Evolutionary conservation across 1,284 basidiomycete genomes (phyloP).

Genomic region (Meira nashicola): DNA sequence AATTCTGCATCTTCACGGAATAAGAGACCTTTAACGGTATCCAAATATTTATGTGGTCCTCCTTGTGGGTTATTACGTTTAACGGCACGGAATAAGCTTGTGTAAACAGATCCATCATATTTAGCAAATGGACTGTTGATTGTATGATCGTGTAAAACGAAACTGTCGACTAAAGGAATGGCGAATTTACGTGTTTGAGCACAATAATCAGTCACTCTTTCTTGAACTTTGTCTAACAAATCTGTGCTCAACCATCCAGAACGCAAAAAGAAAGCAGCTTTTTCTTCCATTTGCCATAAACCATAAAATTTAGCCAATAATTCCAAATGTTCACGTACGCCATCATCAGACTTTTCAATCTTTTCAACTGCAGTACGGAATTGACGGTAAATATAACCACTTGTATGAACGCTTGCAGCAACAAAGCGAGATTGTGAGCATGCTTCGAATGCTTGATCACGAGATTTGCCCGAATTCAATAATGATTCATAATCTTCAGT

Average conservation of each 20-base stretch:
- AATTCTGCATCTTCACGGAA: constrained; percentile 55
- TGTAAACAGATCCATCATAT: constrained; percentile 49
- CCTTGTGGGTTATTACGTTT: constrained; percentile 49
- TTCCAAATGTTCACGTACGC: constrained; percentile 42
- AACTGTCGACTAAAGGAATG: constrained; percentile 58
- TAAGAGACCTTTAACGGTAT: constrained; percentile 59
- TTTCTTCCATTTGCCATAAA: constrained; percentile 61
- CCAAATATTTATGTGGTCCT: constrained; percentile 59
- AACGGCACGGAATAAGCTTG: constrained; percentile 45
- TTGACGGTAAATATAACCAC: constrained; percentile 52
- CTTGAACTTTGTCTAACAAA: constrained; percentile 56
- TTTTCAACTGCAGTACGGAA: constrained; percentile 48
- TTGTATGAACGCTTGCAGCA: constrained; percentile 57
- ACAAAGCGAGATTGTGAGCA: constrained; percentile 60
- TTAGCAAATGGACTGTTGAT: constrained; percentile 60
- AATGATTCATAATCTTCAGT: constrained; percentile 55
- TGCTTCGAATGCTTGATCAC: constrained; percentile 59
- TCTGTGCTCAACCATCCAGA: constrained; percentile 55
- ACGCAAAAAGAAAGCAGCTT: constrained; percentile 58
- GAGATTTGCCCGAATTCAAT: constrained; percentile 56
- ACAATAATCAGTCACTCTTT: constrained; percentile 57
- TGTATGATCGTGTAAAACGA: constrained; percentile 60
- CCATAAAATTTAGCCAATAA: constrained; percentile 50
- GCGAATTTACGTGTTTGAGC: constrained; percentile 57
- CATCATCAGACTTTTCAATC: constrained; percentile 34